Evolutionary conservation across 441 rosid species (phyloP), one percentile per base, ranked within the genome.

Genomic region (Eruca vesicaria): DNA sequence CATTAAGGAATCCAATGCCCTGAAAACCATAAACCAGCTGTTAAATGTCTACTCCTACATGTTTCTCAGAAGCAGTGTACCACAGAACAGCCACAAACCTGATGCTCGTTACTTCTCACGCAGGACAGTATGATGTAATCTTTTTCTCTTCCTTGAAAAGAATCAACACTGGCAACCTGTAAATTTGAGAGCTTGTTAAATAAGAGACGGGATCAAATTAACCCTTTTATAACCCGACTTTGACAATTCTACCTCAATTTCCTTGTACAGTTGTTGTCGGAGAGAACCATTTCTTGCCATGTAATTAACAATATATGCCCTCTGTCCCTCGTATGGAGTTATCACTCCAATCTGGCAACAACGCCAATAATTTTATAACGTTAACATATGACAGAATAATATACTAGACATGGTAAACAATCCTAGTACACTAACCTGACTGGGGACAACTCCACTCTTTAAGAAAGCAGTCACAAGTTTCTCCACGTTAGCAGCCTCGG

Each of bases 1-100:
- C 99, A 86, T 96, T 96, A 70, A 96, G 91, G 79, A 96, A 96
- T 61, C 99, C 99, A 84, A 96, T 96, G 60, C 99, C 99, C 99
- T 96, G 56, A 83, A 79, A 84, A 75, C 73, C 62, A 71, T 50
- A 21, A 63, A 62, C 23, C 55, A 48, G 45, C 52, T 52, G 62
- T 80, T 64, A 72, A 45, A 38, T 60, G 72, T 26, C 74, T 69
- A 52, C 4, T 14, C 56, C 45, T 53, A 38, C 26, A 63, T 71
- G 62, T 66, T 29, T 70, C 59, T 20, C 43, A 21, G 12, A 70
- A 52, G 66, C 35, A 75, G 31, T 57, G 64, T 20, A 45, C 36
- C 68, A 73, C 61, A 68, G 5, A 6, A 2, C 26, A 55, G 32
- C 43, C 61, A 64, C 76, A 69, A 78, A 94, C 99, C 99, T 96